A percentile compares a stretch with the other conserved stretches of the same genome.
These are phyloP conservation scores for Sporothrix pseudoabietina DNA, from an alignment of 2,329 filamentous ascomycete genomes.

Conservation along the genomic window DNA sequence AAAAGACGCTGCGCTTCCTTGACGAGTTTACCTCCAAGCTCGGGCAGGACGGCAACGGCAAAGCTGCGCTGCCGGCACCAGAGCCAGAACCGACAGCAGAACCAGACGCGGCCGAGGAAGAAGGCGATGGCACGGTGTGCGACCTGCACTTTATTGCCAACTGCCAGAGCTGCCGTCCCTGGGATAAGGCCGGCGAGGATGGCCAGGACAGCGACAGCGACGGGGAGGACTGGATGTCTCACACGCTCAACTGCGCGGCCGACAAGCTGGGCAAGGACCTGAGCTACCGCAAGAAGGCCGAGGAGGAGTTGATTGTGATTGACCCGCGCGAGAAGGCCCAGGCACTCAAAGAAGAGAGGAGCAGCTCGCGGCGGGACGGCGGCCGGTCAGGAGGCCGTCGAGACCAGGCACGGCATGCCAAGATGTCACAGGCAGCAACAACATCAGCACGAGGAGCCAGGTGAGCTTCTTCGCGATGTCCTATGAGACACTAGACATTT, in stretches of 20 bases:
- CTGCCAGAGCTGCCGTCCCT: slow-evolving; percentile 86
- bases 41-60: slow-evolving; percentile 50
- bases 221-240: slow-evolving; percentile 80
- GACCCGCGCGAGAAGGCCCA: slow-evolving; percentile 83
- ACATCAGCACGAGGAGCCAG: slow-evolving; percentile 60
- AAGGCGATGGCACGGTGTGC: slow-evolving; percentile 56
- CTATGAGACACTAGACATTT: neutral
- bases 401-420: slow-evolving; percentile 61
- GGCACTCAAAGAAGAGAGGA: slow-evolving; percentile 68
- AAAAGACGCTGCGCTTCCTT: slow-evolving; percentile 68
- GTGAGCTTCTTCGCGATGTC: slow-evolving; percentile 37
- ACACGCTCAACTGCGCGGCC: slow-evolving; percentile 81
- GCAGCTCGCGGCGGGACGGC: slow-evolving; percentile 57
- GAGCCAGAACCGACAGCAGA: slow-evolving; percentile 33
- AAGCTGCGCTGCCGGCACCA: neutral
- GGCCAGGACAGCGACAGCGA: slow-evolving; percentile 56
- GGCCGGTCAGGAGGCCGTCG: slow-evolving; percentile 49
- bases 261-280: slow-evolving; percentile 91
- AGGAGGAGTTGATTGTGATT: slow-evolving; percentile 89
- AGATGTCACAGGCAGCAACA: slow-evolving; percentile 56
- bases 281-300: slow-evolving; percentile 85
- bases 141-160: slow-evolving; percentile 95
- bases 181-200: slow-evolving; percentile 62
- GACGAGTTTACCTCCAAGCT: slow-evolving; percentile 80
- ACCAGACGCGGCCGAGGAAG: slow-evolving; percentile 31